These are phyloP conservation scores for Penicillium nordicum DNA, from an alignment of 2,329 filamentous ascomycete genomes.

Conservation along the genomic window DNA sequence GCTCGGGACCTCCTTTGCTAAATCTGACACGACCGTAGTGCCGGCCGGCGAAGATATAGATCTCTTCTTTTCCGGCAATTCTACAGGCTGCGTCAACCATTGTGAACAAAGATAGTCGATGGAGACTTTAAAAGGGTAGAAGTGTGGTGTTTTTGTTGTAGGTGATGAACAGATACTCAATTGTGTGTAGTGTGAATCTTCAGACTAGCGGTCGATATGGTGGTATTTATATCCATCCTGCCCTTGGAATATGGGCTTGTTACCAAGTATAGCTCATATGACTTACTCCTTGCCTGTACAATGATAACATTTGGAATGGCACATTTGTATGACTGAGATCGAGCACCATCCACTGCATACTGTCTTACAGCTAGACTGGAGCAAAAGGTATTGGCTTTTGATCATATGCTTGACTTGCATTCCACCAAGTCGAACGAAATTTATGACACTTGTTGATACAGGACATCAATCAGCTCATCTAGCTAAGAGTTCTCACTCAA, in stretches of 20 bases:
- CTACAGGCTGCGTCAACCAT: constrained; percentile 2
- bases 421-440: background rate
- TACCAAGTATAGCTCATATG: background rate
- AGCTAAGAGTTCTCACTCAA: background rate
- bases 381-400: background rate
- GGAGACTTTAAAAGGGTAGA: background rate
- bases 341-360: background rate
- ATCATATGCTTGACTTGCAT: background rate
- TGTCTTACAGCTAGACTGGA: background rate
- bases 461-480: background rate
- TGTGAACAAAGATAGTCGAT: background rate
- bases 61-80: background rate
- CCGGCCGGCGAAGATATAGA: background rate
- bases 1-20: background rate
- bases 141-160: background rate
- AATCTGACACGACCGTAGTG: background rate
- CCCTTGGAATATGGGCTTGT: background rate
- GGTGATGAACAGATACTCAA: background rate
- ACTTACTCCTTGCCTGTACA: background rate
- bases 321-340: background rate
- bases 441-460: background rate
- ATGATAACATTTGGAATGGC: background rate
- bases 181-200: background rate
- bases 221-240: background rate
- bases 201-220: background rate